Conservation (phyloP, 1,284 basidiomycete species). For the Apiotrichum siamense region DNA sequence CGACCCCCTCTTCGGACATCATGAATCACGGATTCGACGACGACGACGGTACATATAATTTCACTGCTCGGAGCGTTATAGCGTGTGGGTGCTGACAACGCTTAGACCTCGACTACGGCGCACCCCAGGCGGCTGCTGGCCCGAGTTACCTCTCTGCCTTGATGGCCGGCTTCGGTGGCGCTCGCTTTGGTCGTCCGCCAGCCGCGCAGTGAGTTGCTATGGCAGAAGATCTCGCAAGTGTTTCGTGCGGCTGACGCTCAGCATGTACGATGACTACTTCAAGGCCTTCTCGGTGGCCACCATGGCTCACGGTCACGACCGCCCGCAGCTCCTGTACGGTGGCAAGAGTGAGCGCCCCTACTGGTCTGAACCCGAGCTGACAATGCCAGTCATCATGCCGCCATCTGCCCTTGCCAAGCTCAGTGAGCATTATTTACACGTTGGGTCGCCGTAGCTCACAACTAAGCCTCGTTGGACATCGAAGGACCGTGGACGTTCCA, state of each 20-base stretch:
- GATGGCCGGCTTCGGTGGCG: slow-evolving; percentile 16
- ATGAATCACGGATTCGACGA: slow-evolving; percentile 48
- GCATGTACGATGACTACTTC: slow-evolving; percentile 47
- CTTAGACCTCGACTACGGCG: slow-evolving; percentile 19
- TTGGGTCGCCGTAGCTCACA: neutral
- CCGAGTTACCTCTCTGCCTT: slow-evolving; percentile 27
- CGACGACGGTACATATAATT: slow-evolving; percentile 28
- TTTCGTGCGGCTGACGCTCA: slow-evolving; percentile 1
- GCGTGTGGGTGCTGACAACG: neutral
- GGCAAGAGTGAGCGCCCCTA: slow-evolving; percentile 77
- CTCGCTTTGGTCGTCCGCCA: slow-evolving; percentile 12
- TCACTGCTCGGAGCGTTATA: neutral
- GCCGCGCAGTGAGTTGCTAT: slow-evolving; percentile 23
- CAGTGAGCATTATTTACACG: slow-evolving; percentile 48
- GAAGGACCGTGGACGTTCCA: slow-evolving; percentile 95
- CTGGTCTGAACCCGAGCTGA: neutral
- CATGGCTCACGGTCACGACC: slow-evolving; percentile 41
- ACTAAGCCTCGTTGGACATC: slow-evolving; percentile 68
- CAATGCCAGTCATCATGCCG: slow-evolving; percentile 82
- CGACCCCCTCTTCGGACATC: neutral
- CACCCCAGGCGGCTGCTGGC: slow-evolving; percentile 16
- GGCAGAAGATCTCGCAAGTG: too few species aligned
- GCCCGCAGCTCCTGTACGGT: slow-evolving; percentile 56
- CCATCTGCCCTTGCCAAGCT: slow-evolving; percentile 86
- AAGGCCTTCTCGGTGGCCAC: slow-evolving; percentile 49